phyloP scores from a whole-genome alignment of 2,329 filamentous ascomycete genomes.

The Colletotrichum paranaense region DNA sequence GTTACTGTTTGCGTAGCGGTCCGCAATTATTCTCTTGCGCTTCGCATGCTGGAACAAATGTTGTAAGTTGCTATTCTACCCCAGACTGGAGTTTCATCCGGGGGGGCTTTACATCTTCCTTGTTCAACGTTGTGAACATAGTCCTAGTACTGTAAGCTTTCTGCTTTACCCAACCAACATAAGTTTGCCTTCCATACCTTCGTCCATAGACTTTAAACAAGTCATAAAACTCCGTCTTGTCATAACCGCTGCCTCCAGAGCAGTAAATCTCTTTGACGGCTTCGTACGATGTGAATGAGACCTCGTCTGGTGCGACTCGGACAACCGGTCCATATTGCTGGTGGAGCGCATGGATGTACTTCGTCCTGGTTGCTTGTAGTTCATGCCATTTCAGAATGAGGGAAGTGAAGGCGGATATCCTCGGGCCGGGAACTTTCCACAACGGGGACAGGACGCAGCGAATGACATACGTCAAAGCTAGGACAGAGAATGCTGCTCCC shows the following conservation, averaged over 20 bases:
- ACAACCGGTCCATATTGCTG: slow-evolving; percentile 66
- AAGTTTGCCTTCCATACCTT: slow-evolving; percentile 51
- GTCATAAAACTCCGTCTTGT: slow-evolving; percentile 74
- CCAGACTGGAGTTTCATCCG: not conserved
- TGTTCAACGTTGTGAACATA: slow-evolving; percentile 70
- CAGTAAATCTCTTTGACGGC: slow-evolving; percentile 73
- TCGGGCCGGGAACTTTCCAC: slow-evolving; percentile 60
- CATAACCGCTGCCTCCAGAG: slow-evolving; percentile 70
- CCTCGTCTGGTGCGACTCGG: slow-evolving; percentile 67
- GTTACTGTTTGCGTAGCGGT: slow-evolving; percentile 77
- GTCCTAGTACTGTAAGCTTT: slow-evolving; percentile 50
- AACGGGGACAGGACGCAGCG: slow-evolving; percentile 49
- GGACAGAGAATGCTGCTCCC: slow-evolving; percentile 13
- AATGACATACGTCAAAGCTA: slow-evolving; percentile 28
- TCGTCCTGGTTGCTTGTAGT: slow-evolving; percentile 62
- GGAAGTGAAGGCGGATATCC: slow-evolving; percentile 60
- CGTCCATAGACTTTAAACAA: slow-evolving; percentile 68
- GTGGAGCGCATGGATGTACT: slow-evolving; percentile 68
- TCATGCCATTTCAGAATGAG: slow-evolving; percentile 67
- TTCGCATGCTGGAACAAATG: slow-evolving; percentile 63
- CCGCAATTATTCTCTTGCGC: slow-evolving; percentile 72
- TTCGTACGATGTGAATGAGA: slow-evolving; percentile 66
- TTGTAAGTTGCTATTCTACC: not conserved
- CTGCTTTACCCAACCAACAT: not conserved
- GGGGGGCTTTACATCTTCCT: slow-evolving; percentile 57